A percentile compares a stretch with the other conserved stretches of the same genome.
Evolutionary conservation across 2,329 filamentous ascomycete species (phyloP).

Genomic region (Arachnopeziza araneosa): DNA sequence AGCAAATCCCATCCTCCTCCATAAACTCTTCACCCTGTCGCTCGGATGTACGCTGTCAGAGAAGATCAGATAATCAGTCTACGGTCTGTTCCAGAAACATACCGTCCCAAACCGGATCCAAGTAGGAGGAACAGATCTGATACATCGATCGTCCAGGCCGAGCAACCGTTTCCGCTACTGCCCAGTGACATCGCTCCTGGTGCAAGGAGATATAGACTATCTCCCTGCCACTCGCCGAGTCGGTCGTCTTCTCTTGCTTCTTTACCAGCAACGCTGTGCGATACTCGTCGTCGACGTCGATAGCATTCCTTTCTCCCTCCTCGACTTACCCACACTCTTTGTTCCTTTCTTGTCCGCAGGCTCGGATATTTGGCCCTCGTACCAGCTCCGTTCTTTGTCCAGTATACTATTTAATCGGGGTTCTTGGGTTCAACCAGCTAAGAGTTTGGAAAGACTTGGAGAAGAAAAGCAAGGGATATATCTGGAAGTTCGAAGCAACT

Average conservation of each 20-base stretch:
- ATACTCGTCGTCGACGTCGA: slow-evolving; percentile 39
- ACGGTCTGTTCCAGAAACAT: slow-evolving; percentile 36
- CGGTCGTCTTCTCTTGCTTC: not conserved
- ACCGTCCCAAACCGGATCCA: slow-evolving; percentile 37
- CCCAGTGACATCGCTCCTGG: slow-evolving; percentile 24
- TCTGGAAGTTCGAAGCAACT: slow-evolving; percentile 7
- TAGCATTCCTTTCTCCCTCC: slow-evolving; percentile 41
- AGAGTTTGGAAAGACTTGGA: not conserved
- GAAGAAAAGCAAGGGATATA: not conserved
- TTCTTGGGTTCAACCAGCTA: slow-evolving; percentile 1
- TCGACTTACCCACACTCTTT: slow-evolving; percentile 28
- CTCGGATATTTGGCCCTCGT: slow-evolving; percentile 40
- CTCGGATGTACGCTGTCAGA: slow-evolving; percentile 48
- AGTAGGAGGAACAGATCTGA: slow-evolving; percentile 36
- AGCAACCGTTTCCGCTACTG: slow-evolving; percentile 18
- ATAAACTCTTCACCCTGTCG: slow-evolving; percentile 28
- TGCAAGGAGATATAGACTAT: slow-evolving; percentile 35
- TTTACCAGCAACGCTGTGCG: slow-evolving; percentile 34
- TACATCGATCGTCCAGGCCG: slow-evolving; percentile 27
- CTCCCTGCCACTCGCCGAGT: slow-evolving; percentile 6
- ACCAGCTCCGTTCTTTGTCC: slow-evolving; percentile 15
- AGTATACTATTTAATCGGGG: slow-evolving; percentile 24
- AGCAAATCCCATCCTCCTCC: slow-evolving; percentile 2
- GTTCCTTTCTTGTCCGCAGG: slow-evolving; percentile 38
- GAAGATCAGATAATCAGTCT: slow-evolving; percentile 47